Conservation (phyloP, 163 green algal species). For the Coccomyxa subellipsoidea region DNA sequence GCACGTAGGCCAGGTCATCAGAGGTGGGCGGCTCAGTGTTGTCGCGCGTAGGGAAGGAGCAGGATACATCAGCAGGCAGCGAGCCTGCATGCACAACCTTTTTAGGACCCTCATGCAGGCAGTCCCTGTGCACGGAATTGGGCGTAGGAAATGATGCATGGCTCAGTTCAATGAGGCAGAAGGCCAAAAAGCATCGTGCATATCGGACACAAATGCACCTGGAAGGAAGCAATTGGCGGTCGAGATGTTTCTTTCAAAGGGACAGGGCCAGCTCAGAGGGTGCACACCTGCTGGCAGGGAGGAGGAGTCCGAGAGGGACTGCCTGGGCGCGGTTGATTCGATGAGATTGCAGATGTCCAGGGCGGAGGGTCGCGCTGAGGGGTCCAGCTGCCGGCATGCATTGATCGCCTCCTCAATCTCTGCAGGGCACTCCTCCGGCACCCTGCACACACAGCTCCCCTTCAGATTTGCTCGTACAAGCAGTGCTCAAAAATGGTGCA, state of each 20-base stretch:
- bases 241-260: not conserved
- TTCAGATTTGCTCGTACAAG: too few species aligned
- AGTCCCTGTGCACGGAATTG: too few species aligned
- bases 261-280: not conserved
- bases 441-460: conserved; percentile 7
- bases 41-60: not conserved
- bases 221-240: too few species aligned
- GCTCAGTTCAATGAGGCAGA: too few species aligned
- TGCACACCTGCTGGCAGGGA: not conserved
- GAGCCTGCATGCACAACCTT: not conserved
- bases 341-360: not conserved
- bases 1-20: not conserved
- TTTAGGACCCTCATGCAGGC: too few species aligned
- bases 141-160: too few species aligned
- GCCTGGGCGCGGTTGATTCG: not conserved
- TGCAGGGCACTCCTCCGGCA: conserved; percentile 22
- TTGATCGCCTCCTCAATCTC: conserved; percentile 10
- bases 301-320: not conserved
- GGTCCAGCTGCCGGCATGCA: conserved; percentile 3
- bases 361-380: not conserved
- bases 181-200: too few species aligned
- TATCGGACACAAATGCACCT: too few species aligned
- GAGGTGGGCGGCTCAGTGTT: not conserved
- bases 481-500: too few species aligned
- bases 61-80: not conserved